Base-by-base conservation (phyloP, 116 monocot species). In the Papilionanthe hybrid region DNA sequence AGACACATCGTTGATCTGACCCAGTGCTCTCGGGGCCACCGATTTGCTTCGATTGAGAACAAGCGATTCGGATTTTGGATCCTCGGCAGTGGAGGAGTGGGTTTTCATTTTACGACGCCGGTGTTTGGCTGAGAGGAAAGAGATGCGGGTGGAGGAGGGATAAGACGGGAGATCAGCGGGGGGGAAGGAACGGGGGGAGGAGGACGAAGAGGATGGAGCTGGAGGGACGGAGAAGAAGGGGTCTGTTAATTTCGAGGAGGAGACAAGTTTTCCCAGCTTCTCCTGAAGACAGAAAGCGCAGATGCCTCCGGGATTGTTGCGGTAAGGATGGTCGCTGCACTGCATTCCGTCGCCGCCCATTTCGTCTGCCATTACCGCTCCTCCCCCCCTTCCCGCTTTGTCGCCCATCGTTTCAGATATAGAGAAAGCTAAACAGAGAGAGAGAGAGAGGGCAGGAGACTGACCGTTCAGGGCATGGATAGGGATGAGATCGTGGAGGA, bases 201-300 rank as follows among this genome's bases (percentile, higher is more conserved):
- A 56, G 77, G 80, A 79, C 41, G 47, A 66, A 32, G 78, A 56
- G 15, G 68, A 45, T 17, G 66, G 20, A 32, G 66, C 23, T 7
- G 55, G 56, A 29, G 13, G 22, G 15, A 20, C 11, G 50, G 50
- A 49, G 42, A 65, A 25, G 75, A 77, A 60, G 75, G 45, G 32
- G 75, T 75, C 47, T 79, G 32, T 15, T 75, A 25, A 27, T 47
- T 55, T 48, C 19, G 71, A 72, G 30, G 72, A 77, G 65, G 20
- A 56, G 58, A 94, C 87, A 42, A 94, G 88, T 87, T 89, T 92
- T 72, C 96, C 88, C 32, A 96, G 92, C 87, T 92, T 93, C 76
- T 96, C 96, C 72, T 96, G 96, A 30, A 96, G 88, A 81, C 96
- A 96, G 57, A 93, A 86, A 23, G 96, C 93, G 83, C 96, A 96